phyloP scores from a whole-genome alignment of 192 early-diverging fungal species.

The Irineochytrium annulatum region DNA sequence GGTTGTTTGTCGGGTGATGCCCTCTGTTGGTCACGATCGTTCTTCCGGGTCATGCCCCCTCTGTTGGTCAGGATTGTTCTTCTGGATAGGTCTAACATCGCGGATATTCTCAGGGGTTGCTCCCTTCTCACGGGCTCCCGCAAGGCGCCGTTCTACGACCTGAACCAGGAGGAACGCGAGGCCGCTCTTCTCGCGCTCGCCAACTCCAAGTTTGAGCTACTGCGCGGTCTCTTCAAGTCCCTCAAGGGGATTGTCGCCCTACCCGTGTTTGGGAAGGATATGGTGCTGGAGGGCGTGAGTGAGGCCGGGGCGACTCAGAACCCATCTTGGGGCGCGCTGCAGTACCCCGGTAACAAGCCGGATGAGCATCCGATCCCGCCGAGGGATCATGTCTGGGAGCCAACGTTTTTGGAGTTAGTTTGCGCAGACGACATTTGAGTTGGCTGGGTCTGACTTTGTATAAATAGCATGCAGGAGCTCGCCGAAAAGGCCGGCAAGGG shows the following conservation, averaged over 20 bases:
- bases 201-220: constrained; percentile 1
- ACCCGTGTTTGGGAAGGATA: background rate
- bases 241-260: constrained; percentile 12
- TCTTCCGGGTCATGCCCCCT: too few relatives aligned
- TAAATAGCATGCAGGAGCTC: constrained; percentile 29
- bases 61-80: too few relatives aligned
- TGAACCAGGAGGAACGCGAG: constrained; percentile 1
- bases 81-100: too few relatives aligned
- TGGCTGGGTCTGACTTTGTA: too few relatives aligned
- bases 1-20: too few relatives aligned
- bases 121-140: constrained; percentile 5
- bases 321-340: constrained; percentile 39
- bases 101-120: too few relatives aligned
- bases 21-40: too few relatives aligned
- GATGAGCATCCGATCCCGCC: constrained; percentile 36
- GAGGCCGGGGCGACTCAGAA: background rate
- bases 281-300: constrained; percentile 7
- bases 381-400: constrained; percentile 38
- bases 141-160: constrained; percentile 2
- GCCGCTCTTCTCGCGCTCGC: constrained; percentile 3
- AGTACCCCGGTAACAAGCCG: constrained; percentile 52
- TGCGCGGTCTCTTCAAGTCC: constrained; percentile 13
- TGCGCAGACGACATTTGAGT: background rate
- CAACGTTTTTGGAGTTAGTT: constrained; percentile 48
- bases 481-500: background rate